phyloP scores from a whole-genome alignment of 352 stramenopile genomes.

The Phytophthora quininea region DNA sequence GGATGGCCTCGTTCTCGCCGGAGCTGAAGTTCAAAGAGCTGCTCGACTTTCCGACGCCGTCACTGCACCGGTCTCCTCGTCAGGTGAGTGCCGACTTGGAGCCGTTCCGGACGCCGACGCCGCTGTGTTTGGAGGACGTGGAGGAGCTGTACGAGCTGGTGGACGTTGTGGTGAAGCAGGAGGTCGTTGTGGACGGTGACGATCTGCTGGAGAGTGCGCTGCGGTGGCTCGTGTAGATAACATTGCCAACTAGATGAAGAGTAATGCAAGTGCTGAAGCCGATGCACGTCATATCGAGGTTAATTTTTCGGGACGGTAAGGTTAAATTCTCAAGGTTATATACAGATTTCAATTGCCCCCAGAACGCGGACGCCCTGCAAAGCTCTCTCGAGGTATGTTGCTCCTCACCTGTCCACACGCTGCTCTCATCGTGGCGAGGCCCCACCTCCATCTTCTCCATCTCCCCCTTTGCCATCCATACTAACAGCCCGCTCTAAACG shows the following conservation, averaged over 20 bases:
- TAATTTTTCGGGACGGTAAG: too few relatives aligned
- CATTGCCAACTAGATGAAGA: background rate
- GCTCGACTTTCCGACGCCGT: background rate
- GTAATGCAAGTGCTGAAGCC: background rate
- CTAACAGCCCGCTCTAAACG: too few relatives aligned
- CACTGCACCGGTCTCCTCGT: conserved; percentile 21
- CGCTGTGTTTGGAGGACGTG: conserved; percentile 45
- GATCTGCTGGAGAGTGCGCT: conserved; percentile 1
- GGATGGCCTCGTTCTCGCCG: conserved; percentile 11
- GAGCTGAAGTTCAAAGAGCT: conserved; percentile 6
- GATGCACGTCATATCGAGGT: too few relatives aligned
- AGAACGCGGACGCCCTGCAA: too few relatives aligned
- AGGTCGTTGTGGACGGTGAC: conserved; percentile 2
- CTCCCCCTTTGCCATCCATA: too few relatives aligned
- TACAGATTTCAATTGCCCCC: too few relatives aligned
- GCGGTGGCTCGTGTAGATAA: conserved; percentile 4
- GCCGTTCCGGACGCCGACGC: conserved; percentile 39
- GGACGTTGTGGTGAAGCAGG: conserved; percentile 22
- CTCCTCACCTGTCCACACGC: too few relatives aligned
- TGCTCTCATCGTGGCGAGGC: too few relatives aligned
- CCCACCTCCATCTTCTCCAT: too few relatives aligned
- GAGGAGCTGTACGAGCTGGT: conserved; percentile 46
- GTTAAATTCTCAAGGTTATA: too few relatives aligned
- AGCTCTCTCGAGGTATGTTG: too few relatives aligned
- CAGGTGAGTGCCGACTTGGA: conserved; percentile 35